phyloP scores from a whole-genome alignment of 73 alveolate species.

The Tetrahymena thermophila region DNA sequence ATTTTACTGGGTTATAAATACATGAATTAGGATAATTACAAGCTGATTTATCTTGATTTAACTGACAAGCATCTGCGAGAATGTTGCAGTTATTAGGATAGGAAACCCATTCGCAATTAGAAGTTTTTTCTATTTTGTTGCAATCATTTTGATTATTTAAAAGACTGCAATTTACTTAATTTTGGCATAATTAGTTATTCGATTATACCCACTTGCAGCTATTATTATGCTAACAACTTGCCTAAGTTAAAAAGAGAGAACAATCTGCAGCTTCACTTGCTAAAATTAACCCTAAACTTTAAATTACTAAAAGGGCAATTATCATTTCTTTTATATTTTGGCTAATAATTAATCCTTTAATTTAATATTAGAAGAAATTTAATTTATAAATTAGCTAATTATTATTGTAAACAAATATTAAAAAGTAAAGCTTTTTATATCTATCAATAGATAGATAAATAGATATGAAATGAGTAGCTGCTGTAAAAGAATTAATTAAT shows the following conservation, averaged over 20 bases:
- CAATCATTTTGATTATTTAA: neutral
- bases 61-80: neutral
- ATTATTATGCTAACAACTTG: neutral
- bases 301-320: neutral
- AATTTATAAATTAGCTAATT: neutral
- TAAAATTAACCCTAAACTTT: neutral
- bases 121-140: neutral
- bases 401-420: neutral
- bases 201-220: neutral
- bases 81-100: neutral
- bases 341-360: neutral
- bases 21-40: neutral
- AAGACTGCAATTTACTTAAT: neutral
- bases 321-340: neutral
- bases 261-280: neutral
- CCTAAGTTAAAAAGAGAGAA: neutral
- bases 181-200: neutral
- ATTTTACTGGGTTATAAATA: neutral
- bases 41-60: neutral
- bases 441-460: neutral
- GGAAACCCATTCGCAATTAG: neutral
- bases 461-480: neutral
- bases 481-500: too few relatives aligned
- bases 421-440: too few relatives aligned
- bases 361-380: too few relatives aligned